Evolutionary conservation across 2,329 filamentous ascomycete genomes (phyloP).

Genomic region (Fusarium denticulatum): DNA sequence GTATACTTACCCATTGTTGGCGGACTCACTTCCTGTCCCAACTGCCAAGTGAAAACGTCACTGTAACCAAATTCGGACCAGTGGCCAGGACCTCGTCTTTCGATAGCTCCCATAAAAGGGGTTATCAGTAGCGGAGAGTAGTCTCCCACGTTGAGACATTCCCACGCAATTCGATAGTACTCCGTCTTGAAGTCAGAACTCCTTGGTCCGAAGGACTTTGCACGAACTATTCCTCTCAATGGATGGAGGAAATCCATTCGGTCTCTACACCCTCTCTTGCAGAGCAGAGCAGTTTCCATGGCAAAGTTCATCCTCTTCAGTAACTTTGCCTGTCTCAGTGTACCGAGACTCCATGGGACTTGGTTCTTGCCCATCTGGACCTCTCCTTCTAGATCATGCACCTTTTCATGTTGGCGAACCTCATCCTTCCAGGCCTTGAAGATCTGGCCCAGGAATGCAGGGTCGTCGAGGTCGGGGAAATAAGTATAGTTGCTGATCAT

Average conservation of each 20-base stretch:
- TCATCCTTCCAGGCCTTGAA: neutral
- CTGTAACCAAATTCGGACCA: neutral
- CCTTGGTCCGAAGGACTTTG: fast-evolving
- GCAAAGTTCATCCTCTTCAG: neutral
- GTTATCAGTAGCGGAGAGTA: neutral
- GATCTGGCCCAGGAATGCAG: neutral
- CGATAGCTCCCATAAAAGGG: neutral
- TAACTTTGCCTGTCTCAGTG: neutral
- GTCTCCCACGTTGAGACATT: neutral
- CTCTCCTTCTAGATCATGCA: neutral
- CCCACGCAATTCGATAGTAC: neutral
- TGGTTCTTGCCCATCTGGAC: neutral
- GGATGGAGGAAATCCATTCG: neutral
- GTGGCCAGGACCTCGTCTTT: neutral
- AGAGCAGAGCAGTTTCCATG: neutral
- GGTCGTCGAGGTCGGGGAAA: neutral
- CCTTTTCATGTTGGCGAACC: neutral
- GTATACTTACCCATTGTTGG: neutral
- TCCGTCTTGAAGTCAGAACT: neutral
- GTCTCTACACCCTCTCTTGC: neutral
- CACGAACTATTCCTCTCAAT: neutral
- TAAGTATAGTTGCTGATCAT: neutral
- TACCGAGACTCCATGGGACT: neutral
- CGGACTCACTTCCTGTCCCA: neutral
- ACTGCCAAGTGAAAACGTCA: neutral